Evolutionary conservation across 2,329 filamentous ascomycete species (phyloP).

Genomic region (Fusarium incarnatum): DNA sequence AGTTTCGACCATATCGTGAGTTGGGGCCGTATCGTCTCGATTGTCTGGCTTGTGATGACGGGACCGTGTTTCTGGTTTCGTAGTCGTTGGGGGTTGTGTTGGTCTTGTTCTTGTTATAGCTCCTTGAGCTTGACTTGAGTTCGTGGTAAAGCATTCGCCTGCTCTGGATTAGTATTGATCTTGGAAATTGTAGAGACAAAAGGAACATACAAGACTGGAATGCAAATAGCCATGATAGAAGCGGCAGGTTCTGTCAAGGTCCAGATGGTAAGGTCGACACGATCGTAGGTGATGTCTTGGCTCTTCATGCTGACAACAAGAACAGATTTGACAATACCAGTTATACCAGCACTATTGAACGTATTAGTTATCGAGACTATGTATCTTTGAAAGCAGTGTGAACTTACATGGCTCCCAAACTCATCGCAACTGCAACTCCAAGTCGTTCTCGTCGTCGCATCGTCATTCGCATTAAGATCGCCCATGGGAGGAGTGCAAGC

Average conservation of each 20-base stretch:
- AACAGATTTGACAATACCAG: slow-evolving; percentile 51
- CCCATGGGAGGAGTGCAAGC: slow-evolving; percentile 51
- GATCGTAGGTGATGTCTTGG: slow-evolving; percentile 50
- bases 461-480: slow-evolving; percentile 49
- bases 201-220: slow-evolving; percentile 49
- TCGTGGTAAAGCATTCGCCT: slow-evolving; percentile 53
- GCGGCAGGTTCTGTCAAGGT: slow-evolving; percentile 51
- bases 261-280: slow-evolving; percentile 53
- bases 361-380: neutral
- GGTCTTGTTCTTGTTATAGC: slow-evolving; percentile 45
- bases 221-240: slow-evolving; percentile 53
- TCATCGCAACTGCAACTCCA: slow-evolving; percentile 53
- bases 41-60: slow-evolving; percentile 2
- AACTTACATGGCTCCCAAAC: slow-evolving; percentile 50
- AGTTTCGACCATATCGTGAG: slow-evolving; percentile 47
- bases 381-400: accelerated
- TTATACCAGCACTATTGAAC: slow-evolving; percentile 47
- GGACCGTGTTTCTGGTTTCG: slow-evolving; percentile 6
- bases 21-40: slow-evolving; percentile 36
- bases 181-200: too few species aligned
- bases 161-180: slow-evolving; percentile 1
- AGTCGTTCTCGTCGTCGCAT: slow-evolving; percentile 50
- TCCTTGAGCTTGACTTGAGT: slow-evolving; percentile 47
- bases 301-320: slow-evolving; percentile 50
- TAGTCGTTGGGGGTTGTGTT: slow-evolving; percentile 20